A percentile compares a stretch with the other conserved stretches of the same genome.
These are phyloP conservation scores for Pichia manshurica DNA, from an alignment of 805 yeast genomes.

Conservation along the genomic window DNA sequence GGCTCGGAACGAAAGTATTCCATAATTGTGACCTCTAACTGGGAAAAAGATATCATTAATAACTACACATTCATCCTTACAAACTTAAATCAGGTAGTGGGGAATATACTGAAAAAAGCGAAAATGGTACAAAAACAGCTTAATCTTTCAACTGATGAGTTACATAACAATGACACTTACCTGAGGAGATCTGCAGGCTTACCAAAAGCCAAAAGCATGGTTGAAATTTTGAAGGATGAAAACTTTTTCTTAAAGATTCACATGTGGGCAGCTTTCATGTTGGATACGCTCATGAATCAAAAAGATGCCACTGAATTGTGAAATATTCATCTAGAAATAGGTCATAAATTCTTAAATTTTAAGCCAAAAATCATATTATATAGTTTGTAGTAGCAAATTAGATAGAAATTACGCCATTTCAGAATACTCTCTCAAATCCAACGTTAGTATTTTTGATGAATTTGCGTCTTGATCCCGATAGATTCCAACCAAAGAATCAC, in stretches of 20 bases:
- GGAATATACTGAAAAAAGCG: slow-evolving; percentile 32
- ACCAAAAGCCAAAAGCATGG: slow-evolving; percentile 50
- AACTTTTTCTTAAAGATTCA: slow-evolving; percentile 53
- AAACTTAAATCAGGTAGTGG: slow-evolving; percentile 37
- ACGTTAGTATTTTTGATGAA: slow-evolving; percentile 65
- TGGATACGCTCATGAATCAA: slow-evolving; percentile 27
- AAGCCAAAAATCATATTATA: no score
- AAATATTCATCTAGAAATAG: no score
- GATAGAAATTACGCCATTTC: slow-evolving; percentile 20
- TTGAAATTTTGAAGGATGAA: slow-evolving; percentile 50
- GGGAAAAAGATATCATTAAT: slow-evolving; percentile 44
- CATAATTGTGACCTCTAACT: slow-evolving; percentile 50
- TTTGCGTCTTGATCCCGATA: slow-evolving; percentile 74
- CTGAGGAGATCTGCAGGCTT: slow-evolving; percentile 46
- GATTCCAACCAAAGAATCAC: slow-evolving; percentile 90
- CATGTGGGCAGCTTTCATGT: slow-evolving; percentile 53
- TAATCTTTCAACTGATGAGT: slow-evolving; percentile 15
- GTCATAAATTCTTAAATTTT: no score
- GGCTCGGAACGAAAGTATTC: slow-evolving; percentile 70
- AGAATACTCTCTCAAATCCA: slow-evolving; percentile 62
- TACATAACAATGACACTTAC: slow-evolving; percentile 44
- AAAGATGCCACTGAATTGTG: no score
- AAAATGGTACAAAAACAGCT: slow-evolving; percentile 2
- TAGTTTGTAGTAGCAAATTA: no score
- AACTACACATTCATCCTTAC: slow-evolving; percentile 48